Evolutionary conservation across 176 grass and related monocot genomes (phyloP).

Genomic region (Guadua angustifolia): DNA sequence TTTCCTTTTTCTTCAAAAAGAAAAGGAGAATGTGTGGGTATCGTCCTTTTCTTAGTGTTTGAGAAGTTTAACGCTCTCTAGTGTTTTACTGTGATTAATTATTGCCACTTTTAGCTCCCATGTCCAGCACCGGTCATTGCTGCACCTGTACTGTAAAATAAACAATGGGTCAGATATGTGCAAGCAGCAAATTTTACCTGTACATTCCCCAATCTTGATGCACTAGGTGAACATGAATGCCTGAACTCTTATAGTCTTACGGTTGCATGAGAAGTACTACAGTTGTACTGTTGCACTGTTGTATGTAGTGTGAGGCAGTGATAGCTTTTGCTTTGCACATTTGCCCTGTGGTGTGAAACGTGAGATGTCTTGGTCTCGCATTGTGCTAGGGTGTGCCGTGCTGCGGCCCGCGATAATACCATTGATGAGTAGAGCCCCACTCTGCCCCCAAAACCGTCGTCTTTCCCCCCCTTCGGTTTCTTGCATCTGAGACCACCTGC

Average conservation of each 20-base stretch:
- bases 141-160: background rate
- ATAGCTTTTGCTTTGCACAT: constrained; percentile 34
- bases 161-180: constrained; percentile 7
- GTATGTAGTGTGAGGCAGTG: constrained; percentile 10
- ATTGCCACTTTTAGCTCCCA: background rate
- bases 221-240: constrained; percentile 28
- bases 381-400: constrained; percentile 35
- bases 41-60: constrained; percentile 29
- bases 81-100: background rate
- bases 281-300: constrained; percentile 28
- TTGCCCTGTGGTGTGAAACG: constrained; percentile 34
- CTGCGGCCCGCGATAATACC: constrained; percentile 43
- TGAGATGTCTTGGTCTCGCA: constrained; percentile 39
- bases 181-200: constrained; percentile 8
- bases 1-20: background rate
- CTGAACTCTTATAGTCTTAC: constrained; percentile 20
- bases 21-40: constrained; percentile 25
- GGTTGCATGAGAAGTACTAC: constrained; percentile 14
- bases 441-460: constrained; percentile 10
- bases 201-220: constrained; percentile 20
- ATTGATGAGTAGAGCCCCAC: constrained; percentile 42
- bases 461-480: constrained; percentile 29
- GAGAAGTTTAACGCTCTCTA: background rate
- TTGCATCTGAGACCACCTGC: constrained; percentile 56
- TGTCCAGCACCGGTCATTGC: background rate